Evolutionary conservation across 306 rosid species (phyloP), one percentile per base, ranked within the genome.

Genomic region (Castanopsis chinensis): DNA sequence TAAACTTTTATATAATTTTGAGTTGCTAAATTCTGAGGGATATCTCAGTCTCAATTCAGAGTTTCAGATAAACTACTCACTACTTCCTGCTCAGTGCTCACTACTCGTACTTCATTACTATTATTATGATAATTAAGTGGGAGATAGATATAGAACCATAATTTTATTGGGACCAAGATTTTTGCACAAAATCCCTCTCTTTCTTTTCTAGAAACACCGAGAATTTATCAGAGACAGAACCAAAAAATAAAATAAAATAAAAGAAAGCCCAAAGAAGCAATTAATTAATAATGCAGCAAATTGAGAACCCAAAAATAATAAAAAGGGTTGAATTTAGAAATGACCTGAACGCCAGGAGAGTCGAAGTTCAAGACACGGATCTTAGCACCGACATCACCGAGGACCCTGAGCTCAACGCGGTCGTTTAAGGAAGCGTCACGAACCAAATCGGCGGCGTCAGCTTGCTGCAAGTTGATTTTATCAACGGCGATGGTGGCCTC

Each of bases 331-430:
- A 21, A 21, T 8, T 3, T 20, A 60, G 67, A 23, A 5, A 77
- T 45, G 71, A 95, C 99, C 97, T 95, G 93, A 80, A 95, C 96
- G 20, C 90, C 86, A 1, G 98, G 98, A 0, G 99, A 90, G 85
- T 95, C 94, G 77, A 93, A 71, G 79, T 89, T 90, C 71, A 95
- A 60, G 84, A 95, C 87, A 30, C 99, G 99, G 91, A 95, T 95
- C 97, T 89, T 95, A 63, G 99, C 99, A n/a, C 94, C 92, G 41
- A 95, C 96, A 17, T 95, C 99, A 4, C 98, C 98, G 43, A 90
- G 14, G 28, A 95, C 91, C 69, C 97, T 37, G 10, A 92, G 93
- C 55, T 92, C 99, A 7, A 95, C 97, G 8, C 99, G 88, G 83
- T 95, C 98, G 70, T 91, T 91, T 45, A 95, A 85, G 3, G 97